Base-by-base conservation (phyloP, 768 basidiomycete species). In the Mycena rosella region DNA sequence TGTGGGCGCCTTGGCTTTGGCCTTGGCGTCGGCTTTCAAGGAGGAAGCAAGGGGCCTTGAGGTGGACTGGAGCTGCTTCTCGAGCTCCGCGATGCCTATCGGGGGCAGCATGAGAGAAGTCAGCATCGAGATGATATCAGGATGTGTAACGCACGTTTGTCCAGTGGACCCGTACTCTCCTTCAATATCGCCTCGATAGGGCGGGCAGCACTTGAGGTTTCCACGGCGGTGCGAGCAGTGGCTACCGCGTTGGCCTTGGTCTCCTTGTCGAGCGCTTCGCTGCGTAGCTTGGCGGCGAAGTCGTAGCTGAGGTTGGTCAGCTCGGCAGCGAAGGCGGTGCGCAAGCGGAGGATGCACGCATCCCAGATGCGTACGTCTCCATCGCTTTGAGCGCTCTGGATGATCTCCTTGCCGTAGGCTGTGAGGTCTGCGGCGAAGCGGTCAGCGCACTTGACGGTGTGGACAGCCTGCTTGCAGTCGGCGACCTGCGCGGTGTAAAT, bases 231-330 rank as follows among this genome's bases (percentile, higher is more conserved):
- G 26, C 51, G 47, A 27, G 60, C 60, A n/a, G 49, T 61, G n/a
- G 38, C 17, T 4, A 40, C 38, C 38, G 38, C 38, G 38, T 40
- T 40, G 38, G 38, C 38, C 38, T 40, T 49, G 26, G 38, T 17
- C 1, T 61, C 60, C 36, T 52, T 52, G 30, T 49, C 60, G 24
- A 49, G 22, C 4, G 47, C 60, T 17, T 61, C 60, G 18, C 2
- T 49, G 47, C 51, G 47, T 10, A 61, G 32, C 60, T 27, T 61
- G 14, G 60, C 60, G 20, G 48, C 32, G 36, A 51, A 52, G 24
- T 61, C 49, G 49, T 29, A 61, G 48, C 48, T 48, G 45, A 61
- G 60, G 45, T 60, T 15, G 7, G 24, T 36, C 32, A 60, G 45
- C 27, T 48, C 45, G 29, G 10, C 24, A 22, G 44, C 45, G 44